A percentile compares a stretch with the other conserved stretches of the same genome.
Evolutionary conservation across 164 flowering plant species (phyloP).

Genomic region (Platanus orientalis): DNA sequence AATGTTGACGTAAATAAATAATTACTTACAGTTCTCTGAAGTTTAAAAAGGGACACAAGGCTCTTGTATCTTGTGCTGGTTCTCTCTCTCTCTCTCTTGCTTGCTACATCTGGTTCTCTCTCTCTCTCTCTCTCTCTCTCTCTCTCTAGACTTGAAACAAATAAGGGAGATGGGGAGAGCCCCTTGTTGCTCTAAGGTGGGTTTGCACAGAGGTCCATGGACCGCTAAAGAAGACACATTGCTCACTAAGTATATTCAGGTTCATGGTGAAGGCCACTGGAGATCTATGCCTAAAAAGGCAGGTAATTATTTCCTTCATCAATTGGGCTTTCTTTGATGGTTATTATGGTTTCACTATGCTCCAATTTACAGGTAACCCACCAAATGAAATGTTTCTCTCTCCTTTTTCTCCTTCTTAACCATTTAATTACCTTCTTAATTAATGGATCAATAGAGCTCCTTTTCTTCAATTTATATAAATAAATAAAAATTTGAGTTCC

Average conservation of each 20-base stretch:
- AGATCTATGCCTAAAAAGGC: conserved; percentile 59
- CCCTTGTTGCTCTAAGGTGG: conserved; percentile 63
- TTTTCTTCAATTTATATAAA: no score
- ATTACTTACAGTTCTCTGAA: neutral
- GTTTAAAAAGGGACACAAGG: neutral
- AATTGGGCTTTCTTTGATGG: no score
- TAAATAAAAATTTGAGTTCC: no score
- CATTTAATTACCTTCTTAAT: no score
- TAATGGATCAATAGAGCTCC: no score
- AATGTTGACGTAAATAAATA: neutral
- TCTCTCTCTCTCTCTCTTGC: conserved; percentile 6
- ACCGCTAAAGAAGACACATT: conserved; percentile 55
- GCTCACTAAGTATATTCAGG: conserved; percentile 47
- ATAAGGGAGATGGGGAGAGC: conserved; percentile 50
- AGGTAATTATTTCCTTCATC: no score
- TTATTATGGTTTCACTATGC: no score
- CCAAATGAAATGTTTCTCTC: no score
- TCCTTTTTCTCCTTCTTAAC: no score
- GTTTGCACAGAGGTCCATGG: conserved; percentile 65
- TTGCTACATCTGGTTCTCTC: neutral
- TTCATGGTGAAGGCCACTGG: conserved; percentile 68
- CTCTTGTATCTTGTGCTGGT: neutral
- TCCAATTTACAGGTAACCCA: no score
- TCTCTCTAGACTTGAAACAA: neutral
- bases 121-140: no score